These are phyloP conservation scores for Candida hungchunana DNA, from an alignment of 805 yeast genomes.

Conservation along the genomic window DNA sequence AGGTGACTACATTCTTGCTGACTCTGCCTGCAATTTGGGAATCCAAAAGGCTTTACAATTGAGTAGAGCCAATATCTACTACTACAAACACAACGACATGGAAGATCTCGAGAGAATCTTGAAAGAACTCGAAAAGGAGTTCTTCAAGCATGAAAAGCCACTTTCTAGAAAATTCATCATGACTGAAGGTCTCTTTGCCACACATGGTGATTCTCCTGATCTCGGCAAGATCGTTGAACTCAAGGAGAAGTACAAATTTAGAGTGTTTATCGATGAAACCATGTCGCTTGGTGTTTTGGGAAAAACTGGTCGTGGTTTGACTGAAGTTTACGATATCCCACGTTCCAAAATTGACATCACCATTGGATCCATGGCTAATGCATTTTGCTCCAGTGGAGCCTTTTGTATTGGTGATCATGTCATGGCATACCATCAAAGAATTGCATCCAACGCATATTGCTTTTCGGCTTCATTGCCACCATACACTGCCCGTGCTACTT, in stretches of 20 bases:
- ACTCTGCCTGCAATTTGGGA: constrained; percentile 67
- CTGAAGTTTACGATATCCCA: constrained; percentile 67
- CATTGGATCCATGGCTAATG: constrained; percentile 77
- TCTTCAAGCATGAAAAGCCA: constrained; percentile 47
- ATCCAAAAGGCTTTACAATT: constrained; percentile 85
- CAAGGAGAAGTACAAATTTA: constrained; percentile 76
- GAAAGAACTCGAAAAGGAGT: constrained; percentile 34
- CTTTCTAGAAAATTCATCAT: constrained; percentile 86
- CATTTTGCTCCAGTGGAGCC: constrained; percentile 87
- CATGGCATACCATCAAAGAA: constrained; percentile 89
- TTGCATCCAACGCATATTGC: constrained; percentile 84
- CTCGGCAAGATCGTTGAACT: constrained; percentile 65
- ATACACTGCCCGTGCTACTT: constrained; percentile 67
- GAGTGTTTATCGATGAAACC: constrained; percentile 85
- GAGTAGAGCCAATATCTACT: constrained; percentile 74
- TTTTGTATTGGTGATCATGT: constrained; percentile 82
- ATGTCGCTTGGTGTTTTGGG: constrained; percentile 87
- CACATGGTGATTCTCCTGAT: constrained; percentile 75
- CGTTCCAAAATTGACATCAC: constrained; percentile 72
- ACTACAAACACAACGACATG: constrained; percentile 83
- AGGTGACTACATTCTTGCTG: constrained; percentile 90
- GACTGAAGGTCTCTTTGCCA: constrained; percentile 85
- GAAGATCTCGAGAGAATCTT: constrained; percentile 71
- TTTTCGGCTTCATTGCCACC: constrained; percentile 95
- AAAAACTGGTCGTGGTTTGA: constrained; percentile 74